Percentiles rank a stretch among this genome's conserved stretches.
These are phyloP conservation scores for Fraxinus nigra DNA, from an alignment of 305 asterid species.

Conservation along the genomic window DNA sequence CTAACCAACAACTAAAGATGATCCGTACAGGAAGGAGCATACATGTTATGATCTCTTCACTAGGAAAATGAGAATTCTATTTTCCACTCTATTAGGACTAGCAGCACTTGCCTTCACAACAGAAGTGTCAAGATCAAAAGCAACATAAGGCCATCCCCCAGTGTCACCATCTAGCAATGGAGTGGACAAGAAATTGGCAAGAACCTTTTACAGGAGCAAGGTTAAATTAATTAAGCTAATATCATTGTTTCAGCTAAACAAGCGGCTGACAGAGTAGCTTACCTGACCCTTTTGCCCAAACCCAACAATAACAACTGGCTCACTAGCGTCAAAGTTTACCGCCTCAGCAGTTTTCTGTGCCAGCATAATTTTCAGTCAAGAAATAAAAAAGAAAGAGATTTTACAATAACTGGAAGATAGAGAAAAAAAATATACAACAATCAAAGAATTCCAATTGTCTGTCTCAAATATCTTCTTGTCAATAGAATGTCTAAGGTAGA, in stretches of 20 bases:
- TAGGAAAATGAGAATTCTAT: background rate
- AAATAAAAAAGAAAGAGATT: slow-evolving; percentile 12
- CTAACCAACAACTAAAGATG: background rate
- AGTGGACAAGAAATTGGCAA: slow-evolving; percentile 89
- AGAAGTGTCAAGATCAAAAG: slow-evolving; percentile 89
- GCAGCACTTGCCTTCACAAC: slow-evolving; percentile 74
- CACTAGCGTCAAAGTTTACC: slow-evolving; percentile 67
- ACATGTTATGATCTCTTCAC: background rate
- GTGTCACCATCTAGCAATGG: slow-evolving; percentile 75
- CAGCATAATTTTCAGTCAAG: slow-evolving; percentile 28
- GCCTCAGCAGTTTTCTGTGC: slow-evolving; percentile 59
- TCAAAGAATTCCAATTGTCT: background rate
- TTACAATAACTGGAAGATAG: background rate
- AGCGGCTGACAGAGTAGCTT: slow-evolving; percentile 14
- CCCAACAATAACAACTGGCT: slow-evolving; percentile 94
- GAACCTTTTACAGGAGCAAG: slow-evolving; percentile 57
- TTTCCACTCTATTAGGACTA: slow-evolving; percentile 6
- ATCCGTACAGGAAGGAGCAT: background rate
- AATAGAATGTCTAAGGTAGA: background rate
- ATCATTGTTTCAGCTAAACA: slow-evolving; percentile 17
- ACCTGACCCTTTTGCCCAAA: slow-evolving; percentile 99
- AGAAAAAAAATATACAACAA: background rate
- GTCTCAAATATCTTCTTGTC: background rate
- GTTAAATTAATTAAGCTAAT: slow-evolving; percentile 26
- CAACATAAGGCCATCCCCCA: slow-evolving; percentile 74